Evolutionary conservation across 192 early-diverging fungal species (phyloP), one percentile per base, ranked within the genome.

Genomic region (Gryganskiella cystojenkinii): DNA sequence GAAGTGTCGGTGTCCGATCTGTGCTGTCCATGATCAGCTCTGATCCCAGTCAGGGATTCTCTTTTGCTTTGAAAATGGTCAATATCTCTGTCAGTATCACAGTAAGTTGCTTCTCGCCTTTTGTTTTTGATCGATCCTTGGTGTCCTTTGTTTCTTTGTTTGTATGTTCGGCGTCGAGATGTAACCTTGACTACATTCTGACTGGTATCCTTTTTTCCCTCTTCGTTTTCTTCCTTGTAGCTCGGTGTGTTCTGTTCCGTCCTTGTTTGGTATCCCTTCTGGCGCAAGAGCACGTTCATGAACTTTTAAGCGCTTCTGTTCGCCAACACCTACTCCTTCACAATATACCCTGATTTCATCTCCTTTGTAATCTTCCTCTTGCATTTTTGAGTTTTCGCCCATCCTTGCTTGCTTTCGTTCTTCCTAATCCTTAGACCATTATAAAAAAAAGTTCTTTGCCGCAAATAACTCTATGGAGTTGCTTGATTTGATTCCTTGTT

Each of bases 11-110:
- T 37, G 72, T 75, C 17, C 28, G 64, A 25, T 52, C 64, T 49
- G 87, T 95, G 17, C 76, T 94, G 50, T 84, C 88, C 0, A 88
- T 94, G 45, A 85, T 93, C 34, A 84, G 83, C 0, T 79, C 80
- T 37, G 83, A 85, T 28, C 78, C 81, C 20, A 81, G 67, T 2
- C 79, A 76, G 30, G 85, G 85, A 0, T 85, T 84, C 51, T 72
- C 71, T 61, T 89, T 89, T 53, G 61, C 84, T 10, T 80, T 86
- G 65, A 72, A 81, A 61, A 87, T 89, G 83, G 84, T 89, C 67
- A 79, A 85, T 27, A 87, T 84, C 40, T 81, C 86, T 27, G 83
- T 89, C 40, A 85, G 83, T 64, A 86, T 89, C 47, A 84, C 86
- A 52, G 84, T 86, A 40, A 80, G 88, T 6, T 50, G 3, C 27